A percentile compares a stretch with the other conserved stretches of the same genome.
phyloP scores from a whole-genome alignment of 23 red algal species.

The Agarophyton chilense region DNA sequence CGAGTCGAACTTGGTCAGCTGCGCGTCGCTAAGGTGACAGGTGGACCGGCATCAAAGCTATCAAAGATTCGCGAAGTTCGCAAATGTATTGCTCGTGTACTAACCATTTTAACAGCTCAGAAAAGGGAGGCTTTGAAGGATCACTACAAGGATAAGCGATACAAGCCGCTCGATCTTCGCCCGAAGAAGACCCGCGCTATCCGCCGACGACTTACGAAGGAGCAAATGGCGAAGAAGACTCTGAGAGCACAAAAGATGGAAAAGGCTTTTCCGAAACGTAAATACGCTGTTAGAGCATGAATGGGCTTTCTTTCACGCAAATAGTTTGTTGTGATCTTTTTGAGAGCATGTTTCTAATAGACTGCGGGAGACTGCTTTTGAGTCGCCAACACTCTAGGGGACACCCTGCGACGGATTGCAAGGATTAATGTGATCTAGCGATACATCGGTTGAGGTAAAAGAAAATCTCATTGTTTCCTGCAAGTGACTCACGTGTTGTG shows the following conservation, averaged over 20 bases:
- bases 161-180: slow-evolving; percentile 96
- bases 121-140: slow-evolving; percentile 80
- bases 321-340: background rate
- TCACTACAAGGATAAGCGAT: slow-evolving; percentile 92
- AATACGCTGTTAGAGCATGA: slow-evolving; percentile 85
- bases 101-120: slow-evolving; percentile 90
- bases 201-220: slow-evolving; percentile 86
- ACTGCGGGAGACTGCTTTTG: background rate
- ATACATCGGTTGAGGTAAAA: background rate
- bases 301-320: background rate
- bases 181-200: slow-evolving; percentile 99
- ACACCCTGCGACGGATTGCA: background rate
- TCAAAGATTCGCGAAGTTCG: slow-evolving; percentile 94
- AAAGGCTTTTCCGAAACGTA: slow-evolving; percentile 86
- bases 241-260: slow-evolving; percentile 77
- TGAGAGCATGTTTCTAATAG: no score
- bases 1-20: slow-evolving; percentile 90
- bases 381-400: background rate
- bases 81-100: slow-evolving; percentile 93
- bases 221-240: slow-evolving; percentile 80
- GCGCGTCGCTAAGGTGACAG: slow-evolving; percentile 92
- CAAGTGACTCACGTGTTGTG: background rate
- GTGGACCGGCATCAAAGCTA: slow-evolving; percentile 87
- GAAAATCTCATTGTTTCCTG: background rate
- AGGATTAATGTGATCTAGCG: background rate